Conservation (phyloP, 345 rosid species). For the Salix exigua region DNA sequence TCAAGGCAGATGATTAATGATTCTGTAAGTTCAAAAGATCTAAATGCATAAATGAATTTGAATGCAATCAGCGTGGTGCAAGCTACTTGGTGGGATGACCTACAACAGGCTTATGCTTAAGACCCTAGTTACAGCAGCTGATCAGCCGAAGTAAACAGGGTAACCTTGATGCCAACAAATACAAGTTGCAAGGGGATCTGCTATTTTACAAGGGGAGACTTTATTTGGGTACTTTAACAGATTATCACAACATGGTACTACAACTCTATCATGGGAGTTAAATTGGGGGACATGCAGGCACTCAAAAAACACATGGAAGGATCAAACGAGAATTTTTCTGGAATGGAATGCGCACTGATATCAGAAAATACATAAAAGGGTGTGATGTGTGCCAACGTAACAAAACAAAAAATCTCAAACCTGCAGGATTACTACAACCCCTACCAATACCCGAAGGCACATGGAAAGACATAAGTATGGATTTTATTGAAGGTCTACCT, state of each 20-base stretch:
- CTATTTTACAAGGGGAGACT: too few species aligned
- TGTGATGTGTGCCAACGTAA: too few species aligned
- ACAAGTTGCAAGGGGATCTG: too few species aligned
- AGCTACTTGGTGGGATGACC: too few species aligned
- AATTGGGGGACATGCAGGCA: background rate
- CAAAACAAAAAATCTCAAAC: background rate
- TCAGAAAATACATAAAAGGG: background rate
- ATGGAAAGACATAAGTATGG: background rate
- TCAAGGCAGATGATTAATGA: too few species aligned
- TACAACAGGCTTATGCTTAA: too few species aligned
- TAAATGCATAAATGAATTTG: rapidly evolving
- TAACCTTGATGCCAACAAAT: too few species aligned
- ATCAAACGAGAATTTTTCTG: background rate
- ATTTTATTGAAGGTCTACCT: background rate
- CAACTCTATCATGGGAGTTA: background rate
- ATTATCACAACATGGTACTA: too few species aligned
- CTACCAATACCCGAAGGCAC: background rate
- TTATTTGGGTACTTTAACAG: too few species aligned
- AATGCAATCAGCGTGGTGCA: too few species aligned
- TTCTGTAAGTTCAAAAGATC: rapidly evolving
- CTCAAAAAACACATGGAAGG: background rate
- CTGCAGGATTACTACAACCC: background rate
- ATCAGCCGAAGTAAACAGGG: too few species aligned
- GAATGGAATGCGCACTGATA: background rate
- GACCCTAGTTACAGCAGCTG: too few species aligned